Percentiles rank a stretch among this genome's conserved stretches.
Conservation (phyloP, 805 yeast genomes). For the Wickerhamomyces bisporus region DNA sequence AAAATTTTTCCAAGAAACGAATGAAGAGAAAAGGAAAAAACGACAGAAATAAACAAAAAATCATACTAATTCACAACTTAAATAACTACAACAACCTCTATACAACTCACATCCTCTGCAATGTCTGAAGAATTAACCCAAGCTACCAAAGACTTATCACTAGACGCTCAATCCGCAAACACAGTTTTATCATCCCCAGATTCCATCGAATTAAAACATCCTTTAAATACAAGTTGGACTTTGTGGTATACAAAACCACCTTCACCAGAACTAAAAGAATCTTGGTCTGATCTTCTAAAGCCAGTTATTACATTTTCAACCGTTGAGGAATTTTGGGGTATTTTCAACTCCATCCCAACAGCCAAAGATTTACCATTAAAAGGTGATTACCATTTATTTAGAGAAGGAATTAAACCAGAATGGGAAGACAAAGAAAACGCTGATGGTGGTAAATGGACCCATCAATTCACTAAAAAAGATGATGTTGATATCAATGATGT, state of each 20-base stretch:
- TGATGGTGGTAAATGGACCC: constrained; percentile 93
- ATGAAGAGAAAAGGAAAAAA: constrained; percentile 3
- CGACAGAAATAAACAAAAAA: neutral
- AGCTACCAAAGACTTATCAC: constrained; percentile 22
- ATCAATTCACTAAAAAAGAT: constrained; percentile 60
- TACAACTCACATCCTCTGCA: neutral
- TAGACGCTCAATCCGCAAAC: constrained; percentile 17
- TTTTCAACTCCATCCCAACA: constrained; percentile 86
- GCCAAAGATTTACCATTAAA: constrained; percentile 86
- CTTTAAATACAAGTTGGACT: constrained; percentile 88
- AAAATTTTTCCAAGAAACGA: constrained; percentile 2
- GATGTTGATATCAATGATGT: constrained; percentile 70
- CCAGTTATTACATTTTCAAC: constrained; percentile 88
- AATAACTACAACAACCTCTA: neutral
- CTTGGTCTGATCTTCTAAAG: constrained; percentile 89
- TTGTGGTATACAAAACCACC: constrained; percentile 97
- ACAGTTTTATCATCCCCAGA: constrained; percentile 27
- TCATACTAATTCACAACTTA: neutral
- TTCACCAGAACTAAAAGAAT: constrained; percentile 54
- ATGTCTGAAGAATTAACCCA: constrained; percentile 25
- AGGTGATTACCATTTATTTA: constrained; percentile 93
- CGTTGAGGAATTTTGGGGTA: constrained; percentile 99
- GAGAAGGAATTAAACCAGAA: constrained; percentile 92
- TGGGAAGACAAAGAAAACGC: constrained; percentile 93
- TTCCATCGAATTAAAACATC: constrained; percentile 50